phyloP scores from a whole-genome alignment of 2,329 filamentous ascomycete genomes.

The Beauveria caledonica region DNA sequence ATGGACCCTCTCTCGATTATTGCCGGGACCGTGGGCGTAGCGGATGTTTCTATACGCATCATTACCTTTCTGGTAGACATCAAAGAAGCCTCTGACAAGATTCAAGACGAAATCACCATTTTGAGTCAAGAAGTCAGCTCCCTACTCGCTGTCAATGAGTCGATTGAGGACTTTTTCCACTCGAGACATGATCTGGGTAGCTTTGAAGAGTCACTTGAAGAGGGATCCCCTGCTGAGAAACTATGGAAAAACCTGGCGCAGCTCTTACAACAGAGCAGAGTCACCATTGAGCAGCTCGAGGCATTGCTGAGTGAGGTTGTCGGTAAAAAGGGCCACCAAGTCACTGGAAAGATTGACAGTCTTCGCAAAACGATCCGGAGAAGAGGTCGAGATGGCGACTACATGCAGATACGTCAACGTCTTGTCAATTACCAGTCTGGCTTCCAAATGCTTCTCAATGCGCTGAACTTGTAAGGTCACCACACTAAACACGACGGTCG shows the following conservation, averaged over 20 bases:
- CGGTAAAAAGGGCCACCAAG: not conserved
- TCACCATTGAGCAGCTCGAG: not conserved
- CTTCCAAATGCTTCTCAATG: not conserved
- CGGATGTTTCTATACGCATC: not conserved
- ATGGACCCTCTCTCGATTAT: slow-evolving; percentile 1
- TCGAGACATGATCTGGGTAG: not conserved
- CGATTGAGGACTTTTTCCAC: not conserved
- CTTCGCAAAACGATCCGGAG: not conserved
- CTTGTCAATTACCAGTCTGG: not conserved
- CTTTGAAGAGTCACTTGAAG: not conserved
- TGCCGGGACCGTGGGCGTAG: not conserved
- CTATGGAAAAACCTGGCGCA: not conserved
- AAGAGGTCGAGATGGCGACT: not conserved
- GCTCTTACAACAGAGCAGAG: not conserved
- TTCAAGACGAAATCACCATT: not conserved
- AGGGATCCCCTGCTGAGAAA: not conserved
- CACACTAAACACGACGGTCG: too few relatives aligned
- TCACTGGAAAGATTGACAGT: not conserved
- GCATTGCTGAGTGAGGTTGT: not conserved
- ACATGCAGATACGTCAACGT: slow-evolving; percentile 2
- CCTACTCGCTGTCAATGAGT: not conserved
- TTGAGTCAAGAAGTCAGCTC: not conserved
- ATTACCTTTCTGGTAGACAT: not conserved
- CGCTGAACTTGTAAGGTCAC: not conserved
- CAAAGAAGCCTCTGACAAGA: not conserved